phyloP scores from a whole-genome alignment of 2,329 filamentous ascomycete species.

The Fusarium sacchari region DNA sequence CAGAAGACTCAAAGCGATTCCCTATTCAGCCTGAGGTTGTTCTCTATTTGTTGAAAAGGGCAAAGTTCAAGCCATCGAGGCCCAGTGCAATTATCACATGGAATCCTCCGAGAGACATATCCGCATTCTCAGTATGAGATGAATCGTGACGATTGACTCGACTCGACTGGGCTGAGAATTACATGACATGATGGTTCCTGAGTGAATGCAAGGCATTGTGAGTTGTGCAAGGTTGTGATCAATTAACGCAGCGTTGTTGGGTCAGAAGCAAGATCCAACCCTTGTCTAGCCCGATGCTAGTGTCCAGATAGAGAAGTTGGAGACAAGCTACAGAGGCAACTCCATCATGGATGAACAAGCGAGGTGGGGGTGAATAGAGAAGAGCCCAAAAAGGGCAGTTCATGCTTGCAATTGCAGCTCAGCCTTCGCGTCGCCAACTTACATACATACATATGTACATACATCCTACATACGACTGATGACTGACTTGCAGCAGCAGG shows the following conservation, averaged over 20 bases:
- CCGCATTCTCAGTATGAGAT: conserved; percentile 10
- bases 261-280: conserved; percentile 39
- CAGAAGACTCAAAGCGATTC: conserved; percentile 15
- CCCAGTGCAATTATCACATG: conserved; percentile 6
- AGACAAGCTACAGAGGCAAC: conserved; percentile 23
- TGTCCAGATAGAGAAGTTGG: conserved; percentile 35
- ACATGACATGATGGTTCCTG: conserved; percentile 26
- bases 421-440: conserved; percentile 11
- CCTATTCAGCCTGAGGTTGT: conserved; percentile 3
- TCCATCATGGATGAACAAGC: conserved; percentile 11
- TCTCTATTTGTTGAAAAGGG: conserved; percentile 1
- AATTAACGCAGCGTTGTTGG: conserved; percentile 31
- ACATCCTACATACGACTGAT: not conserved
- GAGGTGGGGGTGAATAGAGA: conserved; percentile 29
- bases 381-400: conserved; percentile 19
- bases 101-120: conserved; percentile 14
- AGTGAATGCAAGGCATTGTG: conserved; percentile 27
- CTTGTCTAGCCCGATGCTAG: conserved; percentile 39
- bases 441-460: not conserved
- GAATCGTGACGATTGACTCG: conserved; percentile 12
- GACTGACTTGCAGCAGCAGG: conserved; percentile 3
- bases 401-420: conserved; percentile 27
- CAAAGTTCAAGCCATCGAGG: conserved; percentile 13
- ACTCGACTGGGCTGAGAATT: not conserved
- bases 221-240: conserved; percentile 35